Conservation (phyloP, 2,329 filamentous ascomycete genomes). For the Aureobasidium sp. region DNA sequence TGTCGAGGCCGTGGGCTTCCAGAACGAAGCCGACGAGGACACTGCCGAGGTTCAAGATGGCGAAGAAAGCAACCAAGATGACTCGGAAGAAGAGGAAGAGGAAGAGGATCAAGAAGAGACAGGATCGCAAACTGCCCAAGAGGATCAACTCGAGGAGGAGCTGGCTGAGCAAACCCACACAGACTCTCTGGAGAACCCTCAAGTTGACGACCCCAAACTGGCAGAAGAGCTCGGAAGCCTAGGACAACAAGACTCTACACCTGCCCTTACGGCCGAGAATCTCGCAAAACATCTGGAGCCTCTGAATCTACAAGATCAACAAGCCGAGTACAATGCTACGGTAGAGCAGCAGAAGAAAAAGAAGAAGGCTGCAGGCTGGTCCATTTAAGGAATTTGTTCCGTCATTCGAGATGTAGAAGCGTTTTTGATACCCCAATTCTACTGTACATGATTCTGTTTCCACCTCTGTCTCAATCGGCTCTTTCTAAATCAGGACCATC, state of each 20-base stretch:
- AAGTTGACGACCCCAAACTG: slow-evolving; percentile 18
- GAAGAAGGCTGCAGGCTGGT: slow-evolving; percentile 30
- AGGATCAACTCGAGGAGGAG: not conserved
- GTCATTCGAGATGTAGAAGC: not conserved
- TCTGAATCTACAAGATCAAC: slow-evolving; percentile 22
- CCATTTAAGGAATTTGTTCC: slow-evolving; percentile 20
- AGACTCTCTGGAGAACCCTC: slow-evolving; percentile 9
- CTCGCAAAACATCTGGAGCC: slow-evolving; percentile 16
- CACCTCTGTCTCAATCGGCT: not conserved
- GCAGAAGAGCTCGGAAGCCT: slow-evolving; percentile 15
- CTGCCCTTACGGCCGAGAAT: not conserved
- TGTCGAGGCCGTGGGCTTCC: slow-evolving; percentile 62
- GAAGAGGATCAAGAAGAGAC: slow-evolving; percentile 7
- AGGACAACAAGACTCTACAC: not conserved
- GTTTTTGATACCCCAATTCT: slow-evolving; percentile 6
- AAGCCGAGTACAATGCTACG: slow-evolving; percentile 18
- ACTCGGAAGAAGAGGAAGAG: slow-evolving; percentile 15
- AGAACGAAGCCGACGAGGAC: slow-evolving; percentile 35
- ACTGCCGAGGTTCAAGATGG: slow-evolving; percentile 29
- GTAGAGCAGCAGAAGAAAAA: slow-evolving; percentile 24
- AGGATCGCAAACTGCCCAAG: slow-evolving; percentile 18
- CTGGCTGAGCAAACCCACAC: not conserved
- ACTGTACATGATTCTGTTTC: not conserved
- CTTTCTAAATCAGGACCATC: not conserved
- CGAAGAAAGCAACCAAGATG: slow-evolving; percentile 29